Percentiles rank a stretch among this genome's conserved stretches.
phyloP scores from a whole-genome alignment of 1,284 basidiomycete genomes.

The Sanguinoderma infundibulare region DNA sequence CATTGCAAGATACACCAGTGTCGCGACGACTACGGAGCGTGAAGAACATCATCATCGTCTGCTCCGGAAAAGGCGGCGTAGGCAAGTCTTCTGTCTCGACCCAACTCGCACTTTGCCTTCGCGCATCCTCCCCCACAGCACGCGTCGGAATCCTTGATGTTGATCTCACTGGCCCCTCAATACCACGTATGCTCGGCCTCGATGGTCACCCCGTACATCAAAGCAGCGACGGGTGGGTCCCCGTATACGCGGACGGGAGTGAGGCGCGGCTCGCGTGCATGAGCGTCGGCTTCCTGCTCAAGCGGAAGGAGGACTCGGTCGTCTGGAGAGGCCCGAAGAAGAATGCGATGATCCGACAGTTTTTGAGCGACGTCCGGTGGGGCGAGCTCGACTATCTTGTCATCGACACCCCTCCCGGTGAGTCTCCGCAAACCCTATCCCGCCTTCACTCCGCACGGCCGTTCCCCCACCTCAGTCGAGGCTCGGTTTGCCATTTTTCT shows the following conservation, averaged over 20 bases:
- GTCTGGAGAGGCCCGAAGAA: constrained; percentile 99
- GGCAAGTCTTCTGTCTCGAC: constrained; percentile 97
- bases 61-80: constrained; percentile 97
- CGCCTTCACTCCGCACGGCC: neutral
- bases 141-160: constrained; percentile 93
- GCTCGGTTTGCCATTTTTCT: neutral
- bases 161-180: constrained; percentile 95
- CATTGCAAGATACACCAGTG: constrained; percentile 54
- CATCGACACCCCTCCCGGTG: constrained; percentile 97
- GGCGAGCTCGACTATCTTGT: constrained; percentile 96
- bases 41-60: constrained; percentile 90
- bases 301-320: constrained; percentile 89
- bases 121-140: constrained; percentile 64
- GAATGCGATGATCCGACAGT: constrained; percentile 99
- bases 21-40: constrained; percentile 70
- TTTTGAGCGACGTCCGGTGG: constrained; percentile 96
- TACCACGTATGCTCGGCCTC: constrained; percentile 96
- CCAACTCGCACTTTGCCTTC: constrained; percentile 90
- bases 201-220: constrained; percentile 90
- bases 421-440: constrained; percentile 30
- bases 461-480: neutral
- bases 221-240: constrained; percentile 96
- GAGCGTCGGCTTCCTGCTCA: constrained; percentile 95
- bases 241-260: constrained; percentile 87
- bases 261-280: constrained; percentile 86